These are phyloP conservation scores for Serendipita sp. DNA, from an alignment of 768 basidiomycete genomes.

Conservation along the genomic window DNA sequence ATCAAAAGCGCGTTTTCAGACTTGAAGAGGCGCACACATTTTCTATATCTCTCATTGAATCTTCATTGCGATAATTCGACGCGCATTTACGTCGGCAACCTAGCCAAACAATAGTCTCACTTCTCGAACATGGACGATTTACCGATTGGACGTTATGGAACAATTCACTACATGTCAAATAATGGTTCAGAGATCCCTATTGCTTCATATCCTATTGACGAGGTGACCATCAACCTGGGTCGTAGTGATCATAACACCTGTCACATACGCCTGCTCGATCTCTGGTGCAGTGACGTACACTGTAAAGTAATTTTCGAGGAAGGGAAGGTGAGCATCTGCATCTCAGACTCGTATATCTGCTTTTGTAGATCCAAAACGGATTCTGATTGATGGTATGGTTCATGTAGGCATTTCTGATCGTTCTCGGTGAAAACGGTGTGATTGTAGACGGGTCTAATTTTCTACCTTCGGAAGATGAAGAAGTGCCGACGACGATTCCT, in stretches of 20 bases:
- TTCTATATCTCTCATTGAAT: too few species aligned
- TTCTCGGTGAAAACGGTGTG: constrained; percentile 42
- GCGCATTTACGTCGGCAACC: too few species aligned
- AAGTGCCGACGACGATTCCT: constrained; percentile 37
- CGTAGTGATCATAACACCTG: constrained; percentile 35
- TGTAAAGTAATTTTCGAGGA: constrained; percentile 55
- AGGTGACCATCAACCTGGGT: constrained; percentile 50
- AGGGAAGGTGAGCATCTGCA: constrained; percentile 30
- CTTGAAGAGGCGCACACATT: background rate
- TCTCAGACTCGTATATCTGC: background rate
- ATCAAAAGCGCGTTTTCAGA: background rate
- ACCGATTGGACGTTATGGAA: constrained; percentile 51
- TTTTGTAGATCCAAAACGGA: background rate
- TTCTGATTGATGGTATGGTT: background rate
- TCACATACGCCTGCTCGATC: constrained; percentile 54
- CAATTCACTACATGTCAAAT: constrained; percentile 45
- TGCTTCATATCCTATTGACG: constrained; percentile 59
- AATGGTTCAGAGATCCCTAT: constrained; percentile 30
- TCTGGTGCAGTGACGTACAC: constrained; percentile 43
- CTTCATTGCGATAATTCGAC: too few species aligned
- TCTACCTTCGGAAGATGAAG: constrained; percentile 27
- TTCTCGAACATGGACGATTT: constrained; percentile 22
- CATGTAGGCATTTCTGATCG: constrained; percentile 47
- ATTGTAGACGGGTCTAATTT: constrained; percentile 48
- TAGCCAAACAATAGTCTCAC: too few species aligned